Conservation (phyloP, 208 protist genomes). For the Trypanosoma boissoni region DNA sequence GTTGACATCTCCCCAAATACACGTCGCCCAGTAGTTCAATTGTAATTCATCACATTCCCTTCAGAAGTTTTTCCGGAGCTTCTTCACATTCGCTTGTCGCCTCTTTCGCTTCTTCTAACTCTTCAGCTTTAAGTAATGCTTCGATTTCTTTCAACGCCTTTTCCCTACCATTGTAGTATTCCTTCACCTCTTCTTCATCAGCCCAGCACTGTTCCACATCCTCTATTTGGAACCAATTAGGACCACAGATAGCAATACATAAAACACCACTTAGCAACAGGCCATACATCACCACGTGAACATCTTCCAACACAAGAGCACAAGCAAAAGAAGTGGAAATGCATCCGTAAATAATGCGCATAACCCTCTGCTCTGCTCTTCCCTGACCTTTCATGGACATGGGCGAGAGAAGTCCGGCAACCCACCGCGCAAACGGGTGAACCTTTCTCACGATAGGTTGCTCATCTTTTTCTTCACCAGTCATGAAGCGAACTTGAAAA, state of each 20-base stretch:
- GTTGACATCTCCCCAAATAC: no score
- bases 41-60: neutral
- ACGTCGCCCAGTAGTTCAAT: no score
- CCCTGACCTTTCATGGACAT: conserved; percentile 79
- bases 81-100: neutral
- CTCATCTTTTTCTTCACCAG: conserved; percentile 7
- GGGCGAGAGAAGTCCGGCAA: conserved; percentile 65
- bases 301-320: conserved; percentile 48
- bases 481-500: neutral
- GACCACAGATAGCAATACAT: conserved; percentile 48
- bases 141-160: neutral
- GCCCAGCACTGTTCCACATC: conserved; percentile 60
- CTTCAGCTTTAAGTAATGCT: neutral
- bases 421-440: conserved; percentile 53
- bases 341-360: conserved; percentile 43
- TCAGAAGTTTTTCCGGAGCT: neutral
- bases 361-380: conserved; percentile 23
- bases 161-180: conserved; percentile 40
- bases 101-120: neutral
- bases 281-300: conserved; percentile 46
- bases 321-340: conserved; percentile 52
- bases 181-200: conserved; percentile 41
- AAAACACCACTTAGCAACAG: conserved; percentile 33
- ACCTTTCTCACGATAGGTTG: conserved; percentile 13
- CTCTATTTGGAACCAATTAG: conserved; percentile 74